Base-by-base conservation (phyloP, 2,329 filamentous ascomycete species). In the Penicillium sp. region DNA sequence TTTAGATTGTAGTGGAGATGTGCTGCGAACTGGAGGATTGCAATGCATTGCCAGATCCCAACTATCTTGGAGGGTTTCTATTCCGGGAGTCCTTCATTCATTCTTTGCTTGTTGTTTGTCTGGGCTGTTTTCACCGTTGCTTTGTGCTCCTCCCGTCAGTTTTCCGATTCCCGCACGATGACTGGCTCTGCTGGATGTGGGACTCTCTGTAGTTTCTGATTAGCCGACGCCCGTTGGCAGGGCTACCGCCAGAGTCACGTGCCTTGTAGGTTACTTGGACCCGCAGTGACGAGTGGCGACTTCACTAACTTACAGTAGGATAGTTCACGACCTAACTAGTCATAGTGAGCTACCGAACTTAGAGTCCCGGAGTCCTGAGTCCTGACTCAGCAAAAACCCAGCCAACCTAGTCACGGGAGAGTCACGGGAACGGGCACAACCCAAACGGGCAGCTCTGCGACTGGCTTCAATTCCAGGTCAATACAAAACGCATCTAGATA, bases 211-310 rank as follows among this genome's bases (percentile, higher is more conserved):
- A 25, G 1, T 0, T 0, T 17, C 1, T 66, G 57, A 67, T 68
- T 68, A 65, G 66, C 10, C 17, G 6, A 7, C 3, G 0, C 0
- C 7, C 45, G 66, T 67, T 68, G 65, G 65, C 66, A 61, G 63
- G 66, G 38, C 65, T 67, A 67, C 66, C 41, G 41, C 3, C 1
- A 5, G 2, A n/a, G 43, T 64, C 63, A 65, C 57, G 53, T 68
- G 63, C 1, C 5, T 7, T 31, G 12, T 8, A 47, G 43, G 43
- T 47, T 47, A 47, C 12, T 47, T 47, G 43, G 25, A 47, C 43
- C 43, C 43, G 43, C 43, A 7, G 28, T 6, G 25, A 25, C 25
- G 25, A 5, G 20, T 20, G 20, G 2, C 20, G 20, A 20, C 20
- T 20, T 20, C 20, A 20, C 20, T 20, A 20, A 20, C 20, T 20